These are phyloP conservation scores for Pyrus pyrifolia DNA, from an alignment of 306 rosid genomes.

Conservation along the genomic window DNA sequence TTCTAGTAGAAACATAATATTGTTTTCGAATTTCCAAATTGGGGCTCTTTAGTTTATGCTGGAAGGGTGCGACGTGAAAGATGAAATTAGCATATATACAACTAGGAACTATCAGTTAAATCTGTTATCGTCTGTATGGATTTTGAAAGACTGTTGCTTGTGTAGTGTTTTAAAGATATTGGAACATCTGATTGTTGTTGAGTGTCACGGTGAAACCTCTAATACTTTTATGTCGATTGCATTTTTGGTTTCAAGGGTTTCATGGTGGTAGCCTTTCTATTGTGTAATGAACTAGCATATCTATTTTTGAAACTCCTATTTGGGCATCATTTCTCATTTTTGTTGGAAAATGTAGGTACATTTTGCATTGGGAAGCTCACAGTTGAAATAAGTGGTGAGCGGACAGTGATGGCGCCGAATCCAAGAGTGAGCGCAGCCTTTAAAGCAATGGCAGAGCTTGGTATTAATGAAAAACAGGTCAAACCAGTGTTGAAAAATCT, in stretches of 20 bases:
- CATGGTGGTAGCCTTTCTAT: not conserved
- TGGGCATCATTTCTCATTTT: not conserved
- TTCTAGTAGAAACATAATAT: not conserved
- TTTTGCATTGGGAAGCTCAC: conserved; percentile 18
- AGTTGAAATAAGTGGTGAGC: conserved; percentile 11
- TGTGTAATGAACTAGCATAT: not conserved
- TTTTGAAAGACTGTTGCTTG: not conserved
- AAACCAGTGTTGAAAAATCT: conserved; percentile 75
- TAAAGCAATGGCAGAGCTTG: conserved; percentile 66
- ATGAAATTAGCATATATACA: not conserved
- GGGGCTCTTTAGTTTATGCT: not conserved
- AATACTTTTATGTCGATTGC: not conserved
- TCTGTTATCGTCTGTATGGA: not conserved
- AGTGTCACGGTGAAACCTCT: not conserved
- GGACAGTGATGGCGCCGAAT: conserved; percentile 62
- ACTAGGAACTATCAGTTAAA: not conserved
- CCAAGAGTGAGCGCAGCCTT: conserved; percentile 52
- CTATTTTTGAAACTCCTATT: not conserved
- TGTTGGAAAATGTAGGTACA: conserved; percentile 11
- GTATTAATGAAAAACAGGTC: conserved; percentile 54
- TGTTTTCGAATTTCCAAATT: too few relatives aligned
- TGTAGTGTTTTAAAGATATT: not conserved
- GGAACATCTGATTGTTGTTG: not conserved
- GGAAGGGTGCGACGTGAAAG: not conserved
- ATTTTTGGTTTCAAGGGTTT: not conserved